Base-by-base conservation (phyloP, 768 basidiomycete species). In the Cantharellus cinnabarinus region DNA sequence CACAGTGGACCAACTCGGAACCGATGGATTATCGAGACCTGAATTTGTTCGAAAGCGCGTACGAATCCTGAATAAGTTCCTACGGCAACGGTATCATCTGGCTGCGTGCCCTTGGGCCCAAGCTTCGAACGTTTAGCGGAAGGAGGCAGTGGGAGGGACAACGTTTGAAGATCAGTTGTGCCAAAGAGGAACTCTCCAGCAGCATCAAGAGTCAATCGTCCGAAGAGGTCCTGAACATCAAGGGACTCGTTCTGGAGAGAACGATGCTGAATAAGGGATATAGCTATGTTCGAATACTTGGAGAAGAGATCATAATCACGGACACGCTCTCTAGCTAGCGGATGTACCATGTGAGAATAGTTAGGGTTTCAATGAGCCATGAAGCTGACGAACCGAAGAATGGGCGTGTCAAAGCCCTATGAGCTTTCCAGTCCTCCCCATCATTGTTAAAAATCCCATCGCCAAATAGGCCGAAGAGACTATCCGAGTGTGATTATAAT, bases 361-460 rank as follows among this genome's bases (percentile, higher is more conserved):
- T 63, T 44, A 64, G 2, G 82, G 77, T 55, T 77, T 78, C 2
- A 74, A 64, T 20, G 34, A 4, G 42, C 7, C 35, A 41, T 44
- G 38, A 51, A 5, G n/a, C 10, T 7, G 10, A 56, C 61, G 39
- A n/a, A 62, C 61, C 75, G 70, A 85, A 29, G 20, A 29, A 29
- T 29, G 20, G 20, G 20, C 20, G 20, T 1, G 20, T 29, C 20
- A 29, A 29, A 3, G 73, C 65, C 5, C 82, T 77, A 66, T 84
- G 82, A 63, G 81, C 81, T 79, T 80, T 84, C 83, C 83, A 85
- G 68, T 77, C 73, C 15, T 7, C 52, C 15, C 52, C 52, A 62
- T 70, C 68, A 1, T 65, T 62, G 35, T 66, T 67, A 63, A 70
- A 70, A 7, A 70, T 69, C 4, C 70, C 70, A 58, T 67, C 66